Base-by-base conservation (phyloP, 2,329 filamentous ascomycete species). In the Diplocarpon rosae region DNA sequence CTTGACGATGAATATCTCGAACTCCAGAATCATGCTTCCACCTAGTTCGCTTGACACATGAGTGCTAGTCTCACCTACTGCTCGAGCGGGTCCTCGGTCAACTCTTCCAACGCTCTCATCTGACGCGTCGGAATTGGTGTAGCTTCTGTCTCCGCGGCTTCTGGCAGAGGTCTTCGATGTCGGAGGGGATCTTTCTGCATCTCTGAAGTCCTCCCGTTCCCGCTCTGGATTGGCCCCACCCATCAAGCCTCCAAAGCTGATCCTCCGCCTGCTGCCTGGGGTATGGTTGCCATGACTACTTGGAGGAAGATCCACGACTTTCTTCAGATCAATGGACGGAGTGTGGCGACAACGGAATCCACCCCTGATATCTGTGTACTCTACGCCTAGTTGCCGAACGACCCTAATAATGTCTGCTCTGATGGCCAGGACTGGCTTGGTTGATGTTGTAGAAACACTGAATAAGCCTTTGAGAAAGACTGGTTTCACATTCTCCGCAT, bases 1-100 rank as follows among this genome's bases (percentile, higher is more conserved):
- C 67, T 98, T 98, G 62, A 98, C 92, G 55, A 98, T 92, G 55
- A 95, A 80, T 51, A 96, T 95, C 62, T 98, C 92, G 60, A 96
- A 98, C 52, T 85, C 80, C 42, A 96, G 69, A 32, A 85, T 73
- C 74, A 94, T 81, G 64, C 78, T 90, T 46, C 79, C 83, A 2
- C 88, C 89, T 24, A 93, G 75, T 57, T 95, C 90, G 54, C 78
- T 90, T 62, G 94, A 87, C 17, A 95, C 88, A 48, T 92, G 86
- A 3, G 89, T 95, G 39, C 81, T 88, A 17, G 88, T 96, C 66
- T 94, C 92, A 16, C 87, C 90, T 1, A 85, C 78, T 1, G 82
- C 75, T 43, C 77, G 68, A 40, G 72, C 69, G 5, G 70, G 68
- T n/a, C 64, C 66, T 34, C 71, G 68, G 11, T 66, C 57, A n/a